phyloP scores from a whole-genome alignment of 805 yeast species.

The Citeromyces matritensis region DNA sequence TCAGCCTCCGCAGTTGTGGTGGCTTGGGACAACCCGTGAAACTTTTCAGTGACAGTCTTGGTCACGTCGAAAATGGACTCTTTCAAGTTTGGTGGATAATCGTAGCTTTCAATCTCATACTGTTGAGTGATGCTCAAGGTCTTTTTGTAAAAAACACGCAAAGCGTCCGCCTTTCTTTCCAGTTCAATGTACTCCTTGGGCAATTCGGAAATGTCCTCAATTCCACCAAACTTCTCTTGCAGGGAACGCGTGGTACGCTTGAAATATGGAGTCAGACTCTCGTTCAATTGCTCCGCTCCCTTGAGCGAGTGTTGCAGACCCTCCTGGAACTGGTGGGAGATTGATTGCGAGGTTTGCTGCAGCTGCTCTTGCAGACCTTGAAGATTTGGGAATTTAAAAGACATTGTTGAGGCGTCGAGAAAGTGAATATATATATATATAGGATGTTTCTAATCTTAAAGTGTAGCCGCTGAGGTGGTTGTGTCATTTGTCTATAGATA shows the following conservation, averaged over 20 bases:
- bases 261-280: slow-evolving; percentile 34
- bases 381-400: slow-evolving; percentile 15
- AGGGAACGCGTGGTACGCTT: slow-evolving; percentile 44
- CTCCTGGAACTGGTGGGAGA: slow-evolving; percentile 14
- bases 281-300: slow-evolving; percentile 17
- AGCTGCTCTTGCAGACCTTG: slow-evolving; percentile 12
- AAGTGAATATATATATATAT: not conserved
- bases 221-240: slow-evolving; percentile 47
- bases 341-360: slow-evolving; percentile 18
- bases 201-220: slow-evolving; percentile 55
- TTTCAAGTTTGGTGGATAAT: slow-evolving; percentile 66
- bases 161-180: slow-evolving; percentile 52
- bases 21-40: slow-evolving; percentile 47
- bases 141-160: slow-evolving; percentile 43
- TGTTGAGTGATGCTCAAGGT: slow-evolving; percentile 38
- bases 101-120: slow-evolving; percentile 63
- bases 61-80: slow-evolving; percentile 54
- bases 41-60: slow-evolving; percentile 36
- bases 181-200: slow-evolving; percentile 60
- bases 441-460: too few relatives aligned
- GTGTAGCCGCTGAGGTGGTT: too few relatives aligned
- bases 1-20: slow-evolving; percentile 55
- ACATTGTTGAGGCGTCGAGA: slow-evolving; percentile 6
- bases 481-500: too few relatives aligned
- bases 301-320: slow-evolving; percentile 14